phyloP scores from a whole-genome alignment of 2,329 filamentous ascomycete genomes.

The Fusarium piperis region DNA sequence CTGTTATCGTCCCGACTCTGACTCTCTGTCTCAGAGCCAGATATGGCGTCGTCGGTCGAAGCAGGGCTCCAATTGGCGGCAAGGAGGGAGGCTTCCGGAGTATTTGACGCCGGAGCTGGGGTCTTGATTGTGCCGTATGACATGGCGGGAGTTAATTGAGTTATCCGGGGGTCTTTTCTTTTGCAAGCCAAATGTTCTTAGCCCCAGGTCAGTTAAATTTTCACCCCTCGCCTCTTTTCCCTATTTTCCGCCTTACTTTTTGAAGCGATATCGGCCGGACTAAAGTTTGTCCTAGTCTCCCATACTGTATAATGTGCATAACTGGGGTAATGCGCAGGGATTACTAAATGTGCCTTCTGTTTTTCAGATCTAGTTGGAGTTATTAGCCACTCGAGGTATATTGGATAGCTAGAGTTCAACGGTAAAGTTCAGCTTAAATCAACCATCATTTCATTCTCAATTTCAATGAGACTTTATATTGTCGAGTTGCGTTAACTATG shows the following conservation, averaged over 20 bases:
- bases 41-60: neutral
- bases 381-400: too few relatives aligned
- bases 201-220: neutral
- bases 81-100: neutral
- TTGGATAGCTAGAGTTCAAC: too few relatives aligned
- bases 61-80: neutral
- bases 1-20: too few relatives aligned
- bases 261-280: neutral
- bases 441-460: too few relatives aligned
- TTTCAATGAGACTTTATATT: too few relatives aligned
- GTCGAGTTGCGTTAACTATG: too few relatives aligned
- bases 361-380: too few relatives aligned
- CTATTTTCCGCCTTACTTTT: neutral
- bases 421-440: too few relatives aligned
- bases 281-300: neutral
- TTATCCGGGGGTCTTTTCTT: neutral
- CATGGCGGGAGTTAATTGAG: slow-evolving; percentile 4
- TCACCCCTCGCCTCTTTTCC: neutral
- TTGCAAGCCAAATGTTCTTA: neutral
- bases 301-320: neutral
- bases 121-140: slow-evolving; percentile 7
- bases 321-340: neutral
- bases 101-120: neutral
- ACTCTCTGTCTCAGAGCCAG: neutral
- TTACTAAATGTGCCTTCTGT: neutral